These are phyloP conservation scores for Jaapia argillacea DNA, from an alignment of 768 basidiomycete species.

Conservation along the genomic window DNA sequence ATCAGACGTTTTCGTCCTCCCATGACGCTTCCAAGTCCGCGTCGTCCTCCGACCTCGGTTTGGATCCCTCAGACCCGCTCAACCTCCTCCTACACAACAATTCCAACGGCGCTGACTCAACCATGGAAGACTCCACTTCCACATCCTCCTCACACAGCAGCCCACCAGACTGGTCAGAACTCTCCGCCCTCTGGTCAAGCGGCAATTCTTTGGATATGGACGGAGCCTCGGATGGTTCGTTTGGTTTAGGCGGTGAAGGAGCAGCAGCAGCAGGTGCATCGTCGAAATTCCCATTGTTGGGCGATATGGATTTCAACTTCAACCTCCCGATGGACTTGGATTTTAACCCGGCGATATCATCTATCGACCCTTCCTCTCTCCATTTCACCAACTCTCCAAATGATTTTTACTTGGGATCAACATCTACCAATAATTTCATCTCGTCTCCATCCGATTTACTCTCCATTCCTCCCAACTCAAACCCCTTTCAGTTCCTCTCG, in stretches of 20 bases:
- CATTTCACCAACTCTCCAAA: slow-evolving; percentile 35
- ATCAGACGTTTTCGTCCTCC: too few species aligned
- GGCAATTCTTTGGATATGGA: too few species aligned
- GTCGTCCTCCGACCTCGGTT: slow-evolving; percentile 26
- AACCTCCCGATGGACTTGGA: slow-evolving; percentile 49
- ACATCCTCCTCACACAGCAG: slow-evolving; percentile 13
- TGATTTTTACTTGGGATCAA: slow-evolving; percentile 11
- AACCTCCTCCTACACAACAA: slow-evolving; percentile 44
- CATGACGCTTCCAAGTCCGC: not conserved
- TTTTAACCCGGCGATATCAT: slow-evolving; percentile 44
- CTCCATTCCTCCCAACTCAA: not conserved
- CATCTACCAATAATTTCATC: slow-evolving; percentile 3
- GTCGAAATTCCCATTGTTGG: slow-evolving; percentile 29
- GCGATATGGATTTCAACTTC: slow-evolving; percentile 25
- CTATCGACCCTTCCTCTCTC: slow-evolving; percentile 55
- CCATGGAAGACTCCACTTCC: slow-evolving; percentile 22
- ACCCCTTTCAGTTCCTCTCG: too few species aligned
- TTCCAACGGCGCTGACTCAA: slow-evolving; percentile 17
- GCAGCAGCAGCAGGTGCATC: slow-evolving; percentile 5
- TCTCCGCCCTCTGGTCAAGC: slow-evolving; percentile 39
- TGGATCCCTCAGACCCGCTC: slow-evolving; percentile 49
- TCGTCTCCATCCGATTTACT: slow-evolving; percentile 1
- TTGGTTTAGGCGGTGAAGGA: too few species aligned
- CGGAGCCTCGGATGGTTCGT: too few species aligned
- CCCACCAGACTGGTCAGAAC: slow-evolving; percentile 44